These are phyloP conservation scores for Elsinoe arachidis DNA, from an alignment of 2,329 filamentous ascomycete species.

Conservation along the genomic window DNA sequence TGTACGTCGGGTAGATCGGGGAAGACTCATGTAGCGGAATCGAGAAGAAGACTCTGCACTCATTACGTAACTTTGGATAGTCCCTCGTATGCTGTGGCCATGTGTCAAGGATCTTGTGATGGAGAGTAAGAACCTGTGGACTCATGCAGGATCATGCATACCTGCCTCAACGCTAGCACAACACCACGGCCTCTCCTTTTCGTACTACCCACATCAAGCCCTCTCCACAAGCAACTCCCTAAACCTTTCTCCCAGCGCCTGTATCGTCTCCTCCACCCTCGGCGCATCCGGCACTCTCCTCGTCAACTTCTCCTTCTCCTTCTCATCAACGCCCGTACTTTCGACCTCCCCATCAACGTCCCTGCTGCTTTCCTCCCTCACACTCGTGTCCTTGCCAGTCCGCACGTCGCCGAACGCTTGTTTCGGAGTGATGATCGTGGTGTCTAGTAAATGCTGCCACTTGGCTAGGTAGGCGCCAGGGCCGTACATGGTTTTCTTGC, in stretches of 20 bases:
- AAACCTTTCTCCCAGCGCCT: constrained; percentile 27
- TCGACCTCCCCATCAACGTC: constrained; percentile 27
- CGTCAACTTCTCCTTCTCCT: constrained; percentile 25
- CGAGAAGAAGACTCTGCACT: too few species aligned
- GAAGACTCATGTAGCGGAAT: too few species aligned
- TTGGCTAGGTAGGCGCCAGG: constrained; percentile 64
- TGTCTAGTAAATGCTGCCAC: constrained; percentile 64
- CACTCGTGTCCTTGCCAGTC: constrained; percentile 26
- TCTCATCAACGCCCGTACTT: constrained; percentile 20
- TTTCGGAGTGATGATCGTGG: constrained; percentile 59
- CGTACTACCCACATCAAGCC: background rate
- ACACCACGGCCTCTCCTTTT: too few species aligned
- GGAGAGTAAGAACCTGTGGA: too few species aligned
- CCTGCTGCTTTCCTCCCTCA: constrained; percentile 29
- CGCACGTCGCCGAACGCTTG: constrained; percentile 45
- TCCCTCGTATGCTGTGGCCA: too few species aligned
- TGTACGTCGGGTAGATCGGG: too few species aligned
- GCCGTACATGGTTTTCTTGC: constrained; percentile 41
- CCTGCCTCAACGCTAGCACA: too few species aligned
- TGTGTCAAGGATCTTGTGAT: too few species aligned
- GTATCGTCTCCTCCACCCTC: constrained; percentile 24
- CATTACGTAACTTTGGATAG: too few species aligned
- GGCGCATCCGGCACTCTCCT: constrained; percentile 27
- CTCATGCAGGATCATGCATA: too few species aligned
- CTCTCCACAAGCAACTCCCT: constrained; percentile 22